phyloP scores from a whole-genome alignment of 2,329 filamentous ascomycete species.

The Trichoderma lentiforme region DNA sequence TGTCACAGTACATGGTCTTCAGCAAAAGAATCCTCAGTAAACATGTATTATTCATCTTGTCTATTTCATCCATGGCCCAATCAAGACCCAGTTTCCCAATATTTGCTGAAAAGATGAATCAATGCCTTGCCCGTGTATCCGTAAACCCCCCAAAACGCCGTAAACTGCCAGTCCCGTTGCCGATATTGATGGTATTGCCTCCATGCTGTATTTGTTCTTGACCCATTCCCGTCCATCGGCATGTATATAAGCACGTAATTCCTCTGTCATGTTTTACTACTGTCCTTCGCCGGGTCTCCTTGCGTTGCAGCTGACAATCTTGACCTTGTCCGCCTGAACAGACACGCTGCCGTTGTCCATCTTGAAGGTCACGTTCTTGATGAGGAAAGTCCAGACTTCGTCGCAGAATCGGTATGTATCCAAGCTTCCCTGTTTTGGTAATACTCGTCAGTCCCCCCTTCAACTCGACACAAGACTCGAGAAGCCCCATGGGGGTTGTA shows the following conservation, averaged over 20 bases:
- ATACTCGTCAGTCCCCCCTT: neutral
- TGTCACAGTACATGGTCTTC: neutral
- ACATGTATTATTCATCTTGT: neutral
- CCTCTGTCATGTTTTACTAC: neutral
- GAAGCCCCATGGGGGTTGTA: neutral
- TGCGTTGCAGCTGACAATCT: slow-evolving; percentile 97
- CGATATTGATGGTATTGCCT: neutral
- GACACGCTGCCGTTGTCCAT: slow-evolving; percentile 74
- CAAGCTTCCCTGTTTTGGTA: slow-evolving; percentile 70
- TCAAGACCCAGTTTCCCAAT: neutral
- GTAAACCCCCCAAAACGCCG: slow-evolving; percentile 20
- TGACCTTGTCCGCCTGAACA: slow-evolving; percentile 85
- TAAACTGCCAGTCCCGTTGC: neutral
- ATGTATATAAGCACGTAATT: neutral
- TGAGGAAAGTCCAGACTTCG: slow-evolving; percentile 98
- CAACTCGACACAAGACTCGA: neutral
- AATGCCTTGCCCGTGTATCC: neutral
- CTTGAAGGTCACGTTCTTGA: slow-evolving; percentile 99
- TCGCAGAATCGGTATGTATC: slow-evolving; percentile 99
- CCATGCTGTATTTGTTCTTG: neutral
- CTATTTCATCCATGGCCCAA: neutral
- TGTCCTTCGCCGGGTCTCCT: slow-evolving; percentile 57
- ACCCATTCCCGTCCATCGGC: neutral
- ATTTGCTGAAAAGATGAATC: neutral
- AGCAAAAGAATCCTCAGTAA: neutral